A percentile compares a stretch with the other conserved stretches of the same genome.
Conservation (phyloP, 139 green algal species). For the Tetradesmus obliquus region DNA sequence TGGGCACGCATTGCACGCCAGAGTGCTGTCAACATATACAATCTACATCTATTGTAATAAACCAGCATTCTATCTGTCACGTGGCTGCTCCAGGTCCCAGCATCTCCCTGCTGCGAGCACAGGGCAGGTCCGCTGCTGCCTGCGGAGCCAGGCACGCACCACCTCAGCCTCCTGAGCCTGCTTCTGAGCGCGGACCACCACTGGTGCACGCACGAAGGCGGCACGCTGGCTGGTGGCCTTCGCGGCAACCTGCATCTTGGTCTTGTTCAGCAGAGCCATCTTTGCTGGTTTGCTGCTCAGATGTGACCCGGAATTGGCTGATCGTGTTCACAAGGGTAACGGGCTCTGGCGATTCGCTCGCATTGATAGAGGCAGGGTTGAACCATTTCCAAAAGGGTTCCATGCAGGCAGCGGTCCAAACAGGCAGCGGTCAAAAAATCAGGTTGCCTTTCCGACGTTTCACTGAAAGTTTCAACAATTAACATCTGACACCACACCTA, state of each 20-base stretch:
- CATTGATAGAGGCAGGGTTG: neutral
- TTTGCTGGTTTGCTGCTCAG: slow-evolving; percentile 1
- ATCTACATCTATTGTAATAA: neutral
- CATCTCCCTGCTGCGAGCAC: neutral
- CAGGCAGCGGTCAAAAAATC: no score
- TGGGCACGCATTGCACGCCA: neutral
- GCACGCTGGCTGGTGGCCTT: slow-evolving; percentile 31
- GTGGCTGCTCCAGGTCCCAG: neutral
- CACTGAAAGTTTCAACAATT: no score
- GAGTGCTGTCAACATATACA: neutral
- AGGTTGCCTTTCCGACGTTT: no score
- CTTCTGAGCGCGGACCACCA: slow-evolving; percentile 71
- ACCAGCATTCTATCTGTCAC: neutral
- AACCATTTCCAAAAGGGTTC: no score
- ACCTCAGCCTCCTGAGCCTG: slow-evolving; percentile 59
- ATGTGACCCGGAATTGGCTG: neutral
- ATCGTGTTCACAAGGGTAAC: neutral
- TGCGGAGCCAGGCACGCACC: slow-evolving; percentile 16
- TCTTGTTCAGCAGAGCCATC: neutral
- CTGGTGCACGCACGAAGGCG: slow-evolving; percentile 50
- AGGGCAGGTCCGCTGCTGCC: neutral
- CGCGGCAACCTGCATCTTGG: slow-evolving; percentile 10
- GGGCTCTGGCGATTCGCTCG: neutral
- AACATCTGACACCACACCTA: no score
- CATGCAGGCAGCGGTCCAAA: no score